A percentile compares a stretch with the other conserved stretches of the same genome.
These are phyloP conservation scores for Globisporangium acanthophoron DNA, from an alignment of 352 stramenopile species.

Conservation along the genomic window DNA sequence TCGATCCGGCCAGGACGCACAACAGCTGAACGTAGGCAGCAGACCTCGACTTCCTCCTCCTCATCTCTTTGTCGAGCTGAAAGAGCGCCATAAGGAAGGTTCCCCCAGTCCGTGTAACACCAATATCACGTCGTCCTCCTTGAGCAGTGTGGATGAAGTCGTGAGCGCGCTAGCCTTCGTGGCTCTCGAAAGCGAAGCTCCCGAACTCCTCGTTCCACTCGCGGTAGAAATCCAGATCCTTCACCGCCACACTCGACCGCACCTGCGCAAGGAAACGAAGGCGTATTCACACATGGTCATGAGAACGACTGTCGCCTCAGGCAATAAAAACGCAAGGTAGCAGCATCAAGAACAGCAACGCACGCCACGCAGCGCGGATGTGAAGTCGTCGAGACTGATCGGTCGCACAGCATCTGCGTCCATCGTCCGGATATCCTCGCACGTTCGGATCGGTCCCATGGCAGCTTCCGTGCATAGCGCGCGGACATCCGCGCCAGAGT, in stretches of 20 bases:
- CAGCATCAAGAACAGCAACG: conserved; percentile 6
- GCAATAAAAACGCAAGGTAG: neutral
- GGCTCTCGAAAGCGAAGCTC: conserved; percentile 77
- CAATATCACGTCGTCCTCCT: conserved; percentile 11
- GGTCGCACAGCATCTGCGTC: conserved; percentile 88
- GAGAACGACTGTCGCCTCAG: neutral
- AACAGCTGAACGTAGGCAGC: conserved; percentile 8
- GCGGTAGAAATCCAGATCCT: conserved; percentile 92
- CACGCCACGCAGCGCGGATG: conserved; percentile 85
- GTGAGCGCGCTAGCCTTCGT: conserved; percentile 29
- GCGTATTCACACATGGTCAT: too few relatives aligned
- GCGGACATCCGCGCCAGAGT: conserved; percentile 97
- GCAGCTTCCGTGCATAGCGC: conserved; percentile 96
- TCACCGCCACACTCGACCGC: conserved; percentile 92
- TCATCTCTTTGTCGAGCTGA: conserved; percentile 5
- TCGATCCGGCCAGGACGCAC: neutral
- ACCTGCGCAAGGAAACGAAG: conserved; percentile 38
- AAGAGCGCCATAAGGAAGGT: conserved; percentile 6
- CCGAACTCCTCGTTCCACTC: conserved; percentile 94
- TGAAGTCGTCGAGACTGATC: conserved; percentile 95
- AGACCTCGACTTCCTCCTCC: conserved; percentile 1
- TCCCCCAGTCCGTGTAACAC: conserved; percentile 6
- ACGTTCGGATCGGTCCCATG: conserved; percentile 94
- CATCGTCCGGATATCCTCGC: conserved; percentile 84
- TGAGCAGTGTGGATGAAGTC: conserved; percentile 1